Base-by-base conservation (phyloP, 2,329 filamentous ascomycete species). In the Thermoascus crustaceus region DNA sequence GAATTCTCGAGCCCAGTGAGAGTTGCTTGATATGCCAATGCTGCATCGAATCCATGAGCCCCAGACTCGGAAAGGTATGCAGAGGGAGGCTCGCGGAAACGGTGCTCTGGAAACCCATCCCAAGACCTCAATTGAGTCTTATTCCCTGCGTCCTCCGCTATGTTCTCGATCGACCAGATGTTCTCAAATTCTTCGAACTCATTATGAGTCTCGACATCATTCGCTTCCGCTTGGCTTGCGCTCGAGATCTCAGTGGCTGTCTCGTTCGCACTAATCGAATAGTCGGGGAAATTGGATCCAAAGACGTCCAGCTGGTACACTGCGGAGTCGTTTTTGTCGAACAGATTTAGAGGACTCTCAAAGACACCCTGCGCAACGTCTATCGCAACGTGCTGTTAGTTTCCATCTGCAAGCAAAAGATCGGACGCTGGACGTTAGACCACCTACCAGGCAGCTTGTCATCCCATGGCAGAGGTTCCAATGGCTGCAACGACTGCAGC, bases 51-150 rank as follows among this genome's bases (percentile, higher is more conserved):
- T 3, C 59, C 59, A 31, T 46, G 46, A 2, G 58, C 50, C 1
- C 58, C 60, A 10, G 61, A 60, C 48, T 68, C 66, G 35, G 62
- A 67, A 22, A 69, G 55, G 37, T 67, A 68, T 25, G 53, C 56
- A 18, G 61, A 63, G 18, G 42, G 35, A 4, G 54, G 54, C 30
- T 62, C 57, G 22, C 46, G 38, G 24, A 56, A 54, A 7, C 42
- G 37, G 32, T 42, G 49, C 16, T 61, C 40, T 17, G 55, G 44
- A 40, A 62, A 67, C 8, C 41, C 55, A 43, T 68, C 66, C 66
- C 66, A 69, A 21, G 60, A 63, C 23, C 45, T 55, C 14, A 59
- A 39, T 2, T 56, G 42, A 8, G 41, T 32, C 7, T 41, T 34
- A 24, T 43, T 32, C 11, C 21, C 34, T 7, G 31, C 8, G 2